phyloP scores from a whole-genome alignment of 352 stramenopile species.

The Pythium myriotylum region DNA sequence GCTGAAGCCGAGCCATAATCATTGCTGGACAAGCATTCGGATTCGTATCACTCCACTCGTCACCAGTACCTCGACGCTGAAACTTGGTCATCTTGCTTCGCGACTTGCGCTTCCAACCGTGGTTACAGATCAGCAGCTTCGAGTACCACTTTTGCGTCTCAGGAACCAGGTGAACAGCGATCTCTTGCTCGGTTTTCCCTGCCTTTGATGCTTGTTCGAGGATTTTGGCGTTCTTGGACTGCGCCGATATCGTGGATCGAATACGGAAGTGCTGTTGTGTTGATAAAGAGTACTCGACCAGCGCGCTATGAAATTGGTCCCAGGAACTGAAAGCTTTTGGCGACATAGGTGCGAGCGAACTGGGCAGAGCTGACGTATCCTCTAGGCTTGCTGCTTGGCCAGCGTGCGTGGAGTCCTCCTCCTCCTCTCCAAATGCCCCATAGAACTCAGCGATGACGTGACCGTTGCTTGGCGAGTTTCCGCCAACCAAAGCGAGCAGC shows the following conservation, averaged over 20 bases:
- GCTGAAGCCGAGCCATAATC: constrained; percentile 67
- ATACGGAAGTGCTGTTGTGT: constrained; percentile 73
- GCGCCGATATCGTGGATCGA: constrained; percentile 67
- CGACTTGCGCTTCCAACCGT: constrained; percentile 72
- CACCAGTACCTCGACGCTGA: not conserved
- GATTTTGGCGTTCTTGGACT: constrained; percentile 60
- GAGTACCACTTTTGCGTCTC: constrained; percentile 70
- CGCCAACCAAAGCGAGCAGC: constrained; percentile 38
- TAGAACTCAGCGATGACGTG: constrained; percentile 12
- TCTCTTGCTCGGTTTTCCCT: constrained; percentile 32
- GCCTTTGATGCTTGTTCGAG: constrained; percentile 43
- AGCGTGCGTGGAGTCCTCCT: constrained; percentile 1
- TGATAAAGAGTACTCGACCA: constrained; percentile 57
- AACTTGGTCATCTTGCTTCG: constrained; percentile 39
- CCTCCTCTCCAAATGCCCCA: constrained; percentile 19
- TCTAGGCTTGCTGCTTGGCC: not conserved
- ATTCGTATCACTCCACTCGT: constrained; percentile 5
- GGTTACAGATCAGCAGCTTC: constrained; percentile 77
- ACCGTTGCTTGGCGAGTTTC: constrained; percentile 8
- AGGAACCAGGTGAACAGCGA: constrained; percentile 45
- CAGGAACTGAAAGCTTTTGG: constrained; percentile 61
- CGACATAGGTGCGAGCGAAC: constrained; percentile 30
- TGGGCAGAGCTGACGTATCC: not conserved
- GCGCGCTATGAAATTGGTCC: constrained; percentile 58
- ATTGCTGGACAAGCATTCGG: constrained; percentile 55